Evolutionary conservation across 352 stramenopile species (phyloP), one percentile per base, ranked within the genome.

Genomic region (Phytophthora pini): DNA sequence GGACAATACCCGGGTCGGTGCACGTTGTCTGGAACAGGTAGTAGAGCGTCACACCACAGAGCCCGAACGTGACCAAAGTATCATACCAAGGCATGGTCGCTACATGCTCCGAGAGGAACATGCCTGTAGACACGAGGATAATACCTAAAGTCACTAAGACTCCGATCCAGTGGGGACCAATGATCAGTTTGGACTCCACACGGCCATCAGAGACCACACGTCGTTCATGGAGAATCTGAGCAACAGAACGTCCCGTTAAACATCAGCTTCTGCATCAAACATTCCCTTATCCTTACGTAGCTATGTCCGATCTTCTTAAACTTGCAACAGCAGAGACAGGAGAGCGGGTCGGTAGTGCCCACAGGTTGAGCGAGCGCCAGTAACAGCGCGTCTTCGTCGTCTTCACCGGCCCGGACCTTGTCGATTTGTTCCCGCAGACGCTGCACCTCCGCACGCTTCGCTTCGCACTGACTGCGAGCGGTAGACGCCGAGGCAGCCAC

Each of bases 151-250:
- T 94, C 39, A 89, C 73, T 41, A 93, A 41, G 29, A 92, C 85
- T 34, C 87, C 87, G 52, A 92, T 84, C 86, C 87, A 96, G 59
- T 96, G 84, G 4, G 88, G 88, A 0, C 88, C 88, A 2, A 96
- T 71, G 52, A 94, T 55, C 31, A 87, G 44, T 44, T 74, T 70
- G 13, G 64, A 70, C 24, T 69, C 48, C 34, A 56, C 68, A 10
- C 56, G 39, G n/a, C 77, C 74, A 48, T 79, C 55, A 22, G 67
- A 39, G 6, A 72, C 32, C 12, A 64, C 53, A 17, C 72, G 68
- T 22, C 72, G 77, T 34, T 91, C 80, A 47, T 72, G 65, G 8
- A 89, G 70, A 43, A 91, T 73, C 80, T 89, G 36, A 9, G 22
- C 31, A 54, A n/a, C 53, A 61, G 44, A 43, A 43, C 10, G 5